phyloP scores from a whole-genome alignment of 2,329 filamentous ascomycete species.

The Elsinoe arachidis region DNA sequence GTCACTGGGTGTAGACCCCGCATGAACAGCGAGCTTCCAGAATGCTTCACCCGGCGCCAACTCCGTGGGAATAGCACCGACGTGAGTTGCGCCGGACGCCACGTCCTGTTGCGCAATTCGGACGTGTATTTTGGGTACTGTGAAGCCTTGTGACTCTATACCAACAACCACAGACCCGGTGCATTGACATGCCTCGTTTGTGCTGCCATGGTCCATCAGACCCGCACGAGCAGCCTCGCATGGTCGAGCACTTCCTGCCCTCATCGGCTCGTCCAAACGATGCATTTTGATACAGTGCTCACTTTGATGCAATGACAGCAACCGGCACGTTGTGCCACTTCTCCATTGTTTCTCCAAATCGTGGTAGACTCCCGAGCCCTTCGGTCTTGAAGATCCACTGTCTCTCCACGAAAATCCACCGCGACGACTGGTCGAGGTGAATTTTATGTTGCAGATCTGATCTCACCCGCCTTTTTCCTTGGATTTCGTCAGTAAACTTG shows the following conservation, averaged over 20 bases:
- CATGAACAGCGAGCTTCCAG: not conserved
- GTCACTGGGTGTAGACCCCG: not conserved
- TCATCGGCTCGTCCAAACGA: not conserved
- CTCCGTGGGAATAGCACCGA: not conserved
- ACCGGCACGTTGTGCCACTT: conserved; percentile 1
- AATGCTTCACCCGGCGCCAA: not conserved
- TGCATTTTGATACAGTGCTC: not conserved
- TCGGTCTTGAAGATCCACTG: conserved; percentile 1
- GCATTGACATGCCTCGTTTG: not conserved
- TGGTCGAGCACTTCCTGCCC: not conserved
- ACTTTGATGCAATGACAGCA: not conserved
- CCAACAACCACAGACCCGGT: not conserved
- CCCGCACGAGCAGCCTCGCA: not conserved
- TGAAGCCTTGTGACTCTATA: not conserved
- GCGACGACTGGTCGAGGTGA: not conserved
- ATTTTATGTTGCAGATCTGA: not conserved
- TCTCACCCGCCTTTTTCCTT: not conserved
- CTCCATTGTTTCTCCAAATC: not conserved
- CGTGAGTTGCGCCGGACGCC: not conserved
- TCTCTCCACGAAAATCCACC: conserved; percentile 1
- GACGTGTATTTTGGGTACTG: not conserved
- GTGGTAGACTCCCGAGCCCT: not conserved
- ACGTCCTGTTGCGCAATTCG: not conserved
- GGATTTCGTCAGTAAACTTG: not conserved
- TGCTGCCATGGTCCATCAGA: not conserved